A percentile compares a stretch with the other conserved stretches of the same genome.
These are phyloP conservation scores for Calophaca sinica DNA, from an alignment of 306 rosid species.

Conservation along the genomic window DNA sequence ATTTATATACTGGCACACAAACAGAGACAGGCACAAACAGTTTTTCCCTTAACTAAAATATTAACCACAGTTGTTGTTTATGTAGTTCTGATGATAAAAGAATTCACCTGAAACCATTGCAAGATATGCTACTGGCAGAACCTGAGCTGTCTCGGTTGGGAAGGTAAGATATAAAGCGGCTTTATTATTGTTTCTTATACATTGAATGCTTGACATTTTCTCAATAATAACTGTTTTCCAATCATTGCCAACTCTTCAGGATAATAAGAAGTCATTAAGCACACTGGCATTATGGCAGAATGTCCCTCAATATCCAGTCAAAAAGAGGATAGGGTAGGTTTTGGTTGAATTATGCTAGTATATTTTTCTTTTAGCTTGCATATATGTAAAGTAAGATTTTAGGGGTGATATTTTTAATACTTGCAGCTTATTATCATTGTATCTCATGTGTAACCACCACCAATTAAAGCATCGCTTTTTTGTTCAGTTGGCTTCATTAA, in stretches of 20 bases:
- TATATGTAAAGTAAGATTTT: slow-evolving; percentile 27
- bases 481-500: slow-evolving; percentile 22
- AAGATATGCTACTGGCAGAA: slow-evolving; percentile 86
- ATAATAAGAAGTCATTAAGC: slow-evolving; percentile 67
- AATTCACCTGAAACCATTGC: slow-evolving; percentile 60
- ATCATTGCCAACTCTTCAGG: slow-evolving; percentile 60
- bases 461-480: slow-evolving; percentile 31
- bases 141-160: slow-evolving; percentile 89
- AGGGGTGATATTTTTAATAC: not conserved
- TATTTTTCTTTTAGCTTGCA: slow-evolving; percentile 41
- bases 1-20: not conserved
- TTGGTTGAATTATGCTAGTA: slow-evolving; percentile 6
- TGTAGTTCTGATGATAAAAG: slow-evolving; percentile 57
- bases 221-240: slow-evolving; percentile 29
- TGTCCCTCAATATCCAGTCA: slow-evolving; percentile 28
- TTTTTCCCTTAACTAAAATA: slow-evolving; percentile 4
- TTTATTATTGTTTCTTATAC: not conserved
- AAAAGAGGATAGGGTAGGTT: not conserved
- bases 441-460: slow-evolving; percentile 15
- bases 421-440: not conserved
- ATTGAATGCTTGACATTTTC: slow-evolving; percentile 21
- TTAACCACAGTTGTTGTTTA: slow-evolving; percentile 4
- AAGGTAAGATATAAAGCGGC: slow-evolving; percentile 60
- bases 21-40: not conserved
- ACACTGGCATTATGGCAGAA: slow-evolving; percentile 33